These are phyloP conservation scores for Plectosphaerella cucumerina DNA, from an alignment of 2,329 filamentous ascomycete genomes.

Conservation along the genomic window DNA sequence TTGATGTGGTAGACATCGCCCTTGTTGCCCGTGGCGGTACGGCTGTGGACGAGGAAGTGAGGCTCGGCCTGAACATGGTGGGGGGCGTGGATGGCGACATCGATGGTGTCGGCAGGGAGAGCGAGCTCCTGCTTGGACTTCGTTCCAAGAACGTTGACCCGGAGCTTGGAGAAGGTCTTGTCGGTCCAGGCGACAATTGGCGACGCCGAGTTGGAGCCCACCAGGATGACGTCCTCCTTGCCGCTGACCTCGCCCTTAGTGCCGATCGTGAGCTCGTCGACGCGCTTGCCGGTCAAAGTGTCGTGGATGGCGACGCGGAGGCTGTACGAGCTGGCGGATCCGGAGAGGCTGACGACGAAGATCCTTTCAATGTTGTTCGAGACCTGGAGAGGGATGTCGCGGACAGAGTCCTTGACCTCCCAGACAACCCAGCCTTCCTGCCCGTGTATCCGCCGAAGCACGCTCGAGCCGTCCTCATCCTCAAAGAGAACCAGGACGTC, in stretches of 20 bases:
- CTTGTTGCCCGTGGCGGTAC: constrained; percentile 66
- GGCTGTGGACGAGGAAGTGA: constrained; percentile 82
- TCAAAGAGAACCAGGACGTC: constrained; percentile 68
- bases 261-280: constrained; percentile 66
- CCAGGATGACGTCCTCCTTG: constrained; percentile 64
- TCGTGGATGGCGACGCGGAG: constrained; percentile 74
- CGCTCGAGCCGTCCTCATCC: constrained; percentile 50
- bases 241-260: constrained; percentile 70
- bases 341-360: constrained; percentile 74
- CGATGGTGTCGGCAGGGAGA: constrained; percentile 40
- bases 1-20: constrained; percentile 85
- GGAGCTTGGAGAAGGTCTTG: constrained; percentile 55
- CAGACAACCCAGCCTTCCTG: constrained; percentile 70
- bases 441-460: constrained; percentile 69
- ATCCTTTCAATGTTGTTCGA: constrained; percentile 66
- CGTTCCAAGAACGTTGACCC: constrained; percentile 65
- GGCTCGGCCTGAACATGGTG: constrained; percentile 65
- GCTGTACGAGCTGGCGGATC: constrained; percentile 65
- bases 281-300: constrained; percentile 64
- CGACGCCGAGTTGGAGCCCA: constrained; percentile 70
- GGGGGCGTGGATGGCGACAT: constrained; percentile 69
- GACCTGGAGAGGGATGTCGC: constrained; percentile 71
- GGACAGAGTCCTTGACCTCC: constrained; percentile 67
- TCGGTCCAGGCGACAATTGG: constrained; percentile 76
- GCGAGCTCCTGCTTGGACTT: constrained; percentile 52